Base-by-base conservation (phyloP, 108 stramenopile species). In the Epithemia pelagica region DNA sequence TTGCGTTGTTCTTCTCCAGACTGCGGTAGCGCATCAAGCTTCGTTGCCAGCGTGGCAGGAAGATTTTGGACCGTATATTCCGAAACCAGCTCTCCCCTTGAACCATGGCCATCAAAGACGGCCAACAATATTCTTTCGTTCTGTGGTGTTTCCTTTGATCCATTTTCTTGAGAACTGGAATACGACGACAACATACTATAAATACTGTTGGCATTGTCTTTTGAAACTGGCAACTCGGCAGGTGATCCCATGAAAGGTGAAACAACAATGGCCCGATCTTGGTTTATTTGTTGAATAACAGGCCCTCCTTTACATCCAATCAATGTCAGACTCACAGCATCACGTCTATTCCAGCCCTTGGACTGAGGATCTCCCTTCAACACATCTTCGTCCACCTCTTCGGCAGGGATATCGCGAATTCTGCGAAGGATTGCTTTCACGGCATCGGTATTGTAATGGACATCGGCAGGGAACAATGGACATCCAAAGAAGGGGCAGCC, bases 61-160 rank as follows among this genome's bases (percentile, higher is more conserved):
- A 94, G 55, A 28, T 75, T 65, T 23, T 73, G 73, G 10, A 77
- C 78, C 5, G 85, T 76, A 69, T 86, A 85, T 71, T 86, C 76
- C 0, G 83, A 85, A 0, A 89, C 87, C n/a, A 58, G 61, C 67
- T 94, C 89, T 51, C 92, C 92, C 24, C 54, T 61, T 29, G 60
- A 58, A 10, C 85, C 92, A 67, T 94, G 92, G 1, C 92, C 92
- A 77, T 94, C 92, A 76, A 90, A 94, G 26, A 86, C 83, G 15
- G 88, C 89, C 52, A 94, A 46, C 32, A 93, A 68, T 68, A 61
- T 62, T 60, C 33, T 27, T 5, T 32, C 29, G 18, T 18, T n/a
- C 20, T n/a, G 21, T 15, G 18, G n/a, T 46, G 23, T 23, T 1
- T 54, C 8, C 2, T 28, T 1, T 15, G 37, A 46, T 10, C 37